Conservation (phyloP, 2,329 filamentous ascomycete species). For the Orbilia blumenaviensis region DNA sequence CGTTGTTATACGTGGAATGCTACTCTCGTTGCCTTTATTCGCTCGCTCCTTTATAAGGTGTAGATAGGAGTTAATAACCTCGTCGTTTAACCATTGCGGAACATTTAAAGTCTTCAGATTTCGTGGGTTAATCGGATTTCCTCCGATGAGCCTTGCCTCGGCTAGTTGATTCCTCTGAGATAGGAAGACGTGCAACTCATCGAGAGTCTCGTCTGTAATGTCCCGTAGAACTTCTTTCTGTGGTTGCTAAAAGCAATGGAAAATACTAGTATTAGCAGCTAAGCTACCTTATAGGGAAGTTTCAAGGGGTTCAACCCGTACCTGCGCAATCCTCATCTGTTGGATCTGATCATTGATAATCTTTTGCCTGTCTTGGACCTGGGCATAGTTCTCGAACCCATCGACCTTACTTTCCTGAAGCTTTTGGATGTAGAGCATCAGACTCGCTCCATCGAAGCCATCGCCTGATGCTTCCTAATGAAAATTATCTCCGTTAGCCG, state of each 20-base stretch:
- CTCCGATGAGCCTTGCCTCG: constrained; percentile 26
- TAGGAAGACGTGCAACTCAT: constrained; percentile 32
- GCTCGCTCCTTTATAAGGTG: constrained; percentile 55
- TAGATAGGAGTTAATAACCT: constrained; percentile 57
- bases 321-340: background rate
- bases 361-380: constrained; percentile 41
- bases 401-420: constrained; percentile 46
- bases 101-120: constrained; percentile 49
- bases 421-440: constrained; percentile 30
- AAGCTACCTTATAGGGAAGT: background rate
- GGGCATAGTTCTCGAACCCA: constrained; percentile 43
- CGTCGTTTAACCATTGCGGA: constrained; percentile 56
- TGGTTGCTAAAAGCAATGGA: constrained; percentile 16
- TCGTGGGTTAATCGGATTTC: constrained; percentile 44
- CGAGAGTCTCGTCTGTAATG: constrained; percentile 17
- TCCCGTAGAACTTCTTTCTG: constrained; percentile 23
- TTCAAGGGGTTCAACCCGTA: background rate
- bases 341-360: constrained; percentile 25
- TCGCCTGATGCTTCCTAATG: constrained; percentile 12
- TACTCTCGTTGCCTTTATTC: constrained; percentile 41
- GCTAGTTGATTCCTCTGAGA: background rate
- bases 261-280: background rate
- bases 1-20: constrained; percentile 39
- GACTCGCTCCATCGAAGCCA: constrained; percentile 24
- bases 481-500: background rate